Evolutionary conservation across 164 flowering plant genomes (phyloP), one percentile per base, ranked within the genome.

Genomic region (Aristolochia californica): DNA sequence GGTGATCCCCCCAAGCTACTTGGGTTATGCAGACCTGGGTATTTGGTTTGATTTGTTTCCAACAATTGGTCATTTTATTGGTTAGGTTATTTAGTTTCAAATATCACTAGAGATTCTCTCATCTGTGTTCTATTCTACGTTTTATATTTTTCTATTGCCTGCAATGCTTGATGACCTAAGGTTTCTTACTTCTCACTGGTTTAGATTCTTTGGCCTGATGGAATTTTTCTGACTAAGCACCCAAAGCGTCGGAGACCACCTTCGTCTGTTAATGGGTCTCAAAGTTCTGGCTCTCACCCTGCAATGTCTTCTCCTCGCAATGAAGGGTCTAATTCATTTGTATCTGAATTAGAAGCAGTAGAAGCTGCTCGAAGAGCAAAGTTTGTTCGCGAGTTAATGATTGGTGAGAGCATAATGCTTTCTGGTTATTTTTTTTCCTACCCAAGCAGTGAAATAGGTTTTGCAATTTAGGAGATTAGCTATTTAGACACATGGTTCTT

Each of bases 181-280:
- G n/a, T 34, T 34, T 34, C 40, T 34, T 20, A 12, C 11, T 5
- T 22, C 4, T 68, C 40, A 55, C 48, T 57, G 40, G n/a, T 20
- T 48, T 63, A 93, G 99, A 85, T 93, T 60, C 88, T 93, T 18
- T 93, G 99, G 99, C 99, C 99, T 58, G 99, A 90, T 80, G 99
- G 99, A 28, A 86, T 90, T 65, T 94, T 94, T 72, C 62, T 94
- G 62, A 88, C 91, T 54, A 94, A 94, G 67, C 99, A 90, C 74
- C 97, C 99, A 59, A 90, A 73, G 68, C 78, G 88, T 56, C 85
- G 70, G 59, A 60, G 64, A 27, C 87, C 85, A 18, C 72, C 78
- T 22, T 68, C 65, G 56, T 48, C 85, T 27, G 54, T 44, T 45
- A 75, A 49, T 47, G 68, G 72, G 55, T 54, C 56, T 54, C 18